Evolutionary conservation across 2,329 filamentous ascomycete species (phyloP).

Genomic region (Pochonia chlamydosporia): DNA sequence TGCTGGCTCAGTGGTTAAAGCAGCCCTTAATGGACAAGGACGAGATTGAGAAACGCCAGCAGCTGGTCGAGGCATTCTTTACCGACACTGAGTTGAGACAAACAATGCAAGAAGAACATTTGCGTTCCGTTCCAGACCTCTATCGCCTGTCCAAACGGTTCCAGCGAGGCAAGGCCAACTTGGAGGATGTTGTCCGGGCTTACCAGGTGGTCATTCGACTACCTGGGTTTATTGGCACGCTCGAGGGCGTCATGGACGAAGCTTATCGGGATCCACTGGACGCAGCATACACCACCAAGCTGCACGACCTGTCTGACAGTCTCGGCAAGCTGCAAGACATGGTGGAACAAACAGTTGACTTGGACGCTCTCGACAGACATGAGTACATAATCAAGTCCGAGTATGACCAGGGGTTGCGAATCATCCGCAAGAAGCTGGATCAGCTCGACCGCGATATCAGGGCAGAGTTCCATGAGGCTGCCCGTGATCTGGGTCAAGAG

Average conservation of each 20-base stretch:
- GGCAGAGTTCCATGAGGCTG: conserved; percentile 69
- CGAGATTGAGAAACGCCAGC: conserved; percentile 87
- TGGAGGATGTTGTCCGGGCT: conserved; percentile 91
- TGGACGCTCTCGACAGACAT: conserved; percentile 91
- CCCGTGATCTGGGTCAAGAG: conserved; percentile 80
- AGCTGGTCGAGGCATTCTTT: conserved; percentile 91
- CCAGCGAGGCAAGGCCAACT: conserved; percentile 80
- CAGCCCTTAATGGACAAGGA: conserved; percentile 88
- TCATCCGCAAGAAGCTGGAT: conserved; percentile 89
- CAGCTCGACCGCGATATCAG: conserved; percentile 78
- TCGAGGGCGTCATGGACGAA: conserved; percentile 95
- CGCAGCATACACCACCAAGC: conserved; percentile 76
- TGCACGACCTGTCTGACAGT: conserved; percentile 70
- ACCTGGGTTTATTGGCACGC: conserved; percentile 80
- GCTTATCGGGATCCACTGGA: conserved; percentile 84
- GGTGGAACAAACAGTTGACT: conserved; percentile 96
- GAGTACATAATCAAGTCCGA: conserved; percentile 99
- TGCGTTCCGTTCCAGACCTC: conserved; percentile 87
- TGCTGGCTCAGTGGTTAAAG: conserved; percentile 95
- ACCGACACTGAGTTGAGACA: conserved; percentile 89
- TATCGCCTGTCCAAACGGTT: conserved; percentile 93
- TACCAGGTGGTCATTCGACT: conserved; percentile 93
- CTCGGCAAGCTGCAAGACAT: conserved; percentile 89
- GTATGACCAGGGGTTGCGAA: conserved; percentile 81
- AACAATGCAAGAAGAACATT: conserved; percentile 93